phyloP scores from a whole-genome alignment of 2,329 filamentous ascomycete species.

The Fusarium sp. region DNA sequence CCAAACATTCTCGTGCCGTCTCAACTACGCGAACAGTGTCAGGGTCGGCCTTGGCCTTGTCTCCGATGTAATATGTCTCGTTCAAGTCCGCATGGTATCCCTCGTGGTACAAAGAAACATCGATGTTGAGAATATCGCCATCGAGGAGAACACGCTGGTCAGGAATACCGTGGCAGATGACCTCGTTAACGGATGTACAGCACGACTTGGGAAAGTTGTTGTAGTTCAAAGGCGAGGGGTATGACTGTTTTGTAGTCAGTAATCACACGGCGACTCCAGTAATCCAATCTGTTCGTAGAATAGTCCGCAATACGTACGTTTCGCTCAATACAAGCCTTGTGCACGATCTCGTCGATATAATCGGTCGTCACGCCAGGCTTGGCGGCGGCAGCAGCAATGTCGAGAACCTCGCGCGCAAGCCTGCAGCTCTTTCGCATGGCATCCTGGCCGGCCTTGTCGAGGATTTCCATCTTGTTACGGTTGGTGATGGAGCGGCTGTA shows the following conservation, averaged over 20 bases:
- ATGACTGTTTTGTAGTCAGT: constrained; percentile 71
- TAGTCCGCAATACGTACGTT: constrained; percentile 71
- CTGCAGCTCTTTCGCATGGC: constrained; percentile 94
- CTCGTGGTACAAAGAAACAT: constrained; percentile 92
- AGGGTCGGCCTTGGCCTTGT: constrained; percentile 84
- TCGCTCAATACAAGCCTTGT: constrained; percentile 93
- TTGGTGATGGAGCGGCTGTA: constrained; percentile 72
- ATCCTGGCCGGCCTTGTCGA: constrained; percentile 84
- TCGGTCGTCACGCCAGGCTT: constrained; percentile 97
- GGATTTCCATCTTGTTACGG: constrained; percentile 84
- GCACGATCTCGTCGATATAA: constrained; percentile 92
- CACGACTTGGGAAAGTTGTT: constrained; percentile 97
- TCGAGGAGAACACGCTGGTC: constrained; percentile 89
- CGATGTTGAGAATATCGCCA: constrained; percentile 97
- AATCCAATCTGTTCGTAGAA: neutral
- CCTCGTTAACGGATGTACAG: constrained; percentile 95
- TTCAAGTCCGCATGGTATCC: constrained; percentile 98
- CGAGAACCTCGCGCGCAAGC: constrained; percentile 89
- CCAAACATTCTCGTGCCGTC: constrained; percentile 87
- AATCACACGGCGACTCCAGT: neutral
- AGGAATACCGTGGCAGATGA: constrained; percentile 98
- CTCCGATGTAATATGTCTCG: constrained; percentile 98
- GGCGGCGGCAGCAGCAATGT: constrained; percentile 86
- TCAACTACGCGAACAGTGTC: constrained; percentile 93
- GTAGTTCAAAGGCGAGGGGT: constrained; percentile 95